Conservation (phyloP, 208 protist genomes). For the Leishmania amazonensis region DNA sequence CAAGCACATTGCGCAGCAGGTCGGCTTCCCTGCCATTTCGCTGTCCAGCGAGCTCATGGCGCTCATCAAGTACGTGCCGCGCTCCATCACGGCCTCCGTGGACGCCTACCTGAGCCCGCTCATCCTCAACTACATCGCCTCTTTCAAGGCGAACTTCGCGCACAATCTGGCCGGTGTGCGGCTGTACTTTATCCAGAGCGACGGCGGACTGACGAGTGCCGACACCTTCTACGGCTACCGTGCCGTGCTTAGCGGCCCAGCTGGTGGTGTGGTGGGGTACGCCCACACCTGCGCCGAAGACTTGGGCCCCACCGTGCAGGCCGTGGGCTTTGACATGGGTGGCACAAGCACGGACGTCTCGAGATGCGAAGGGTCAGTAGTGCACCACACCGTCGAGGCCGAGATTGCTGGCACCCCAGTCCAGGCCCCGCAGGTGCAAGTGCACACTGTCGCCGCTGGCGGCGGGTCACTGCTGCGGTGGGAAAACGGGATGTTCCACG, state of each 20-base stretch:
- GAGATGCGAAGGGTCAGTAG: slow-evolving; percentile 68
- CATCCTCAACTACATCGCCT: slow-evolving; percentile 84
- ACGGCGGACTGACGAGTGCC: slow-evolving; percentile 93
- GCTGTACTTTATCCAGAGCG: slow-evolving; percentile 91
- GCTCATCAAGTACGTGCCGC: slow-evolving; percentile 92
- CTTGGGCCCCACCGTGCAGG: slow-evolving; percentile 34
- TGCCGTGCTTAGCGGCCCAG: slow-evolving; percentile 95
- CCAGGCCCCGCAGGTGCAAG: slow-evolving; percentile 94
- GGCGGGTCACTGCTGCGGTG: slow-evolving; percentile 94
- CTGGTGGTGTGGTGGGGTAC: slow-evolving; percentile 95
- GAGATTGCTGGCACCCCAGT: slow-evolving; percentile 88
- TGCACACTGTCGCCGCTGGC: slow-evolving; percentile 97
- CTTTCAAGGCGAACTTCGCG: slow-evolving; percentile 66
- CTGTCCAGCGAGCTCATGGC: slow-evolving; percentile 92
- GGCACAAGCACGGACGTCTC: slow-evolving; percentile 96
- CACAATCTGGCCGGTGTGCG: slow-evolving; percentile 50
- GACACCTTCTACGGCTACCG: slow-evolving; percentile 90
- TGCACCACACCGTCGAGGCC: slow-evolving; percentile 92
- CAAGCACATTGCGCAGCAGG: slow-evolving; percentile 73
- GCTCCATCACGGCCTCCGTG: slow-evolving; percentile 93
- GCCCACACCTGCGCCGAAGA: slow-evolving; percentile 70
- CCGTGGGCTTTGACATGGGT: slow-evolving; percentile 96
- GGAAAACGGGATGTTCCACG: slow-evolving; percentile 86
- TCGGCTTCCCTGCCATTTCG: slow-evolving; percentile 93
- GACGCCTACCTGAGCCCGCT: slow-evolving; percentile 97